These are phyloP conservation scores for Cercospora sp. DNA, from an alignment of 2,329 filamentous ascomycete species.

Conservation along the genomic window DNA sequence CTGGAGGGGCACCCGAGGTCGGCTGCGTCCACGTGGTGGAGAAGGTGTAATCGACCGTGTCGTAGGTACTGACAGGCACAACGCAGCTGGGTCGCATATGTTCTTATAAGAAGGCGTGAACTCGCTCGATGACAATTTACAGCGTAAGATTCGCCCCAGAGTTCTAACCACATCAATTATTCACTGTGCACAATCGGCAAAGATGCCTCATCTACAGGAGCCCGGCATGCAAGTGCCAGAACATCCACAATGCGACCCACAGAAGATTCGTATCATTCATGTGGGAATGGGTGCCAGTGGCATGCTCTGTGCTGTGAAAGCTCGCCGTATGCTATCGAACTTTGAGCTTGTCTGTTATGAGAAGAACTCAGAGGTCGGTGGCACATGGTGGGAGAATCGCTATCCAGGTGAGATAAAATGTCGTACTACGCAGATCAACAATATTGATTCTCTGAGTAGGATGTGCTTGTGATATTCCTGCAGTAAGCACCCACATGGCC, in stretches of 20 bases:
- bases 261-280: conserved; percentile 27
- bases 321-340: conserved; percentile 23
- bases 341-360: conserved; percentile 47
- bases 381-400: conserved; percentile 39
- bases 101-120: neutral
- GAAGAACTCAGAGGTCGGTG: conserved; percentile 41
- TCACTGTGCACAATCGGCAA: neutral
- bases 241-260: conserved; percentile 26
- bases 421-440: neutral
- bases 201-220: conserved; percentile 26
- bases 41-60: neutral
- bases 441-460: neutral
- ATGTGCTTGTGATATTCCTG: conserved; percentile 41
- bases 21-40: neutral
- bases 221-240: conserved; percentile 23
- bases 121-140: too few relatives aligned
- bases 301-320: conserved; percentile 22
- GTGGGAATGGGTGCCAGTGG: conserved; percentile 28
- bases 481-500: conserved; percentile 11
- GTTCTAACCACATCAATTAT: too few relatives aligned
- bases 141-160: too few relatives aligned
- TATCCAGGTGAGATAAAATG: conserved; percentile 5
- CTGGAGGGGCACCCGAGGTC: neutral
- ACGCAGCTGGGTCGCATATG: neutral
- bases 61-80: neutral